phyloP scores from a whole-genome alignment of 2,329 filamentous ascomycete species.

The Verticillium tricorpus region DNA sequence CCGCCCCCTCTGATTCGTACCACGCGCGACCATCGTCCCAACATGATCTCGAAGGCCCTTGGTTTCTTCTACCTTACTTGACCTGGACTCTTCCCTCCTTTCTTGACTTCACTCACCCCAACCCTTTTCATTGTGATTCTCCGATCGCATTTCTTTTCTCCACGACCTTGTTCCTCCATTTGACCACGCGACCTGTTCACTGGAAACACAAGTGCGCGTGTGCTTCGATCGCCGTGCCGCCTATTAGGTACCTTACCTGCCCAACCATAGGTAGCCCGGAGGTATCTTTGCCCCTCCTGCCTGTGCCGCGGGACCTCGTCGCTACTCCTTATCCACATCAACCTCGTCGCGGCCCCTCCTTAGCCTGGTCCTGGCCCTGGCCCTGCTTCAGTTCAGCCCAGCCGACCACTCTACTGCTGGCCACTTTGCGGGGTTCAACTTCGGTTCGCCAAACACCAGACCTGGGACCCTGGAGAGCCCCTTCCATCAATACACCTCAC shows the following conservation, averaged over 20 bases:
- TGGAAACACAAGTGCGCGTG: neutral
- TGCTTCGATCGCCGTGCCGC: neutral
- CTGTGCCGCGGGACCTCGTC: neutral
- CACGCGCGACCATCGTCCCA: neutral
- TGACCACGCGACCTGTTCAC: neutral
- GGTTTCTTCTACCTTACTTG: neutral
- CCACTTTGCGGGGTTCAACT: conserved; percentile 4
- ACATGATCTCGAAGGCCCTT: neutral
- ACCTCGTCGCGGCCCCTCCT: neutral
- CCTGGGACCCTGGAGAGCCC: neutral
- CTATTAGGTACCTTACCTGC: neutral
- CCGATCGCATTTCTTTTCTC: neutral
- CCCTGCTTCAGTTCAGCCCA: neutral
- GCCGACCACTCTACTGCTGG: neutral
- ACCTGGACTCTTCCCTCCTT: neutral
- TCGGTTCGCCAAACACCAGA: conserved; percentile 3
- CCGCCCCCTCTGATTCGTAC: neutral
- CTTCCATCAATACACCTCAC: neutral
- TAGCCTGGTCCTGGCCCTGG: neutral
- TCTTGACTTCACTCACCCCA: neutral
- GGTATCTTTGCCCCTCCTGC: neutral
- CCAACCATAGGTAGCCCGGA: neutral
- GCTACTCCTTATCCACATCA: neutral
- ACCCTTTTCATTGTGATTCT: neutral
- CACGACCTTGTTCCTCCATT: neutral